Percentiles rank a stretch among this genome's conserved stretches.
These are phyloP conservation scores for Bruguiera sexangula DNA, from an alignment of 345 rosid species.

Conservation along the genomic window DNA sequence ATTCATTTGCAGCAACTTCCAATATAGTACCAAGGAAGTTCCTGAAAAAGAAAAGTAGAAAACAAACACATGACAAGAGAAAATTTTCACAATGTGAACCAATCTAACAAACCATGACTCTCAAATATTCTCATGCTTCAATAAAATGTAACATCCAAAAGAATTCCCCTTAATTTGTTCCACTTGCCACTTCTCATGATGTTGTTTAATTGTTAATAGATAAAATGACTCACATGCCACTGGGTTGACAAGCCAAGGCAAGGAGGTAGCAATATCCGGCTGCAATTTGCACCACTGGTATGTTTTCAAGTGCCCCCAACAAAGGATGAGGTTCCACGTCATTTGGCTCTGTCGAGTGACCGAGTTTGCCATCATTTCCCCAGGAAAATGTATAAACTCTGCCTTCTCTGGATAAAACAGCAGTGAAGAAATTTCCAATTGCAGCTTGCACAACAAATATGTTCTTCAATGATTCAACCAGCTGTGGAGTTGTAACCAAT, in stretches of 20 bases:
- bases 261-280: slow-evolving; percentile 97
- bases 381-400: slow-evolving; percentile 90
- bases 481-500: slow-evolving; percentile 61
- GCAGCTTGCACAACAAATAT: slow-evolving; percentile 92
- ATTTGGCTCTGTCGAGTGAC: slow-evolving; percentile 73
- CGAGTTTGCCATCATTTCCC: slow-evolving; percentile 76
- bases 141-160: not conserved
- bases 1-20: not conserved
- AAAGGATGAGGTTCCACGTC: slow-evolving; percentile 77
- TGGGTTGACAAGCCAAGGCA: slow-evolving; percentile 84
- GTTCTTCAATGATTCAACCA: slow-evolving; percentile 70
- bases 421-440: slow-evolving; percentile 87
- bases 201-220: slow-evolving; percentile 5
- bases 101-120: not conserved
- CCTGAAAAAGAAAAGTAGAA: too few relatives aligned
- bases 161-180: not conserved
- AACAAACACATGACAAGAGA: too few relatives aligned
- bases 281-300: slow-evolving; percentile 82
- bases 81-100: not conserved
- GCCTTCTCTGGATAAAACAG: slow-evolving; percentile 90
- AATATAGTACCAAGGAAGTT: not conserved
- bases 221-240: slow-evolving; percentile 76
- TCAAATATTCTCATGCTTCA: not conserved
- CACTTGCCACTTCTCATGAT: not conserved
- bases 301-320: slow-evolving; percentile 82